Evolutionary conservation across 352 stramenopile genomes (phyloP).

Genomic region (Elongisporangium undulatum): DNA sequence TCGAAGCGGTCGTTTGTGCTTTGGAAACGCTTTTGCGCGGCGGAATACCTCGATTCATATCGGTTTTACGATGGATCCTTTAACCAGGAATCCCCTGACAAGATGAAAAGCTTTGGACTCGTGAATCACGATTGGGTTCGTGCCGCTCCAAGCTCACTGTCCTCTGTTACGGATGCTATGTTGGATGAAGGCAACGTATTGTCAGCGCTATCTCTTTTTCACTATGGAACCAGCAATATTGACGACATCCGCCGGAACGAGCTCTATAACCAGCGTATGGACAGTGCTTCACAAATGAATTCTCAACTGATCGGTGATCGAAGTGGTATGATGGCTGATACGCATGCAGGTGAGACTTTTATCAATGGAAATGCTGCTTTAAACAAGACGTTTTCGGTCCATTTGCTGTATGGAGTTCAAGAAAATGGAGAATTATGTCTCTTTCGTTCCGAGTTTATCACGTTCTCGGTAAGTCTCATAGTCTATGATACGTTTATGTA

Average conservation of each 20-base stretch:
- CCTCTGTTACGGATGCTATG: slow-evolving; percentile 41
- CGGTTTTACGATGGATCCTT: slow-evolving; percentile 7
- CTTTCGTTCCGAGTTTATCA: slow-evolving; percentile 60
- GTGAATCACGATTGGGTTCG: slow-evolving; percentile 23
- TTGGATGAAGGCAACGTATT: slow-evolving; percentile 69
- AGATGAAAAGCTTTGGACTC: slow-evolving; percentile 24
- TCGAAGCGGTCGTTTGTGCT: slow-evolving; percentile 51
- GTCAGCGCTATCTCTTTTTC: slow-evolving; percentile 60
- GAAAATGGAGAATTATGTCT: slow-evolving; percentile 70
- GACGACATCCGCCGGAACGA: slow-evolving; percentile 52
- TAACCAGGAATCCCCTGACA: not conserved
- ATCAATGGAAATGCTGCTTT: slow-evolving; percentile 56
- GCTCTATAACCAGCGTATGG: slow-evolving; percentile 64
- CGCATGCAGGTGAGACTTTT: slow-evolving; percentile 54
- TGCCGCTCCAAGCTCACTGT: slow-evolving; percentile 4
- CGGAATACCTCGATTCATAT: slow-evolving; percentile 6
- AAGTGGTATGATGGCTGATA: slow-evolving; percentile 49
- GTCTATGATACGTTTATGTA: not conserved
- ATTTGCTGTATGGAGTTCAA: slow-evolving; percentile 62
- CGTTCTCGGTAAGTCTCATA: slow-evolving; percentile 52
- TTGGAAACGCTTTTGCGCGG: slow-evolving; percentile 48
- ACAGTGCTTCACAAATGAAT: slow-evolving; percentile 55
- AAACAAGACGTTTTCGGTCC: slow-evolving; percentile 56
- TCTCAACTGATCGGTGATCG: slow-evolving; percentile 55
- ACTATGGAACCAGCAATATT: slow-evolving; percentile 60